A percentile compares a stretch with the other conserved stretches of the same genome.
These are phyloP conservation scores for Dissophora ornata DNA, from an alignment of 192 early-diverging fungal species.

Conservation along the genomic window DNA sequence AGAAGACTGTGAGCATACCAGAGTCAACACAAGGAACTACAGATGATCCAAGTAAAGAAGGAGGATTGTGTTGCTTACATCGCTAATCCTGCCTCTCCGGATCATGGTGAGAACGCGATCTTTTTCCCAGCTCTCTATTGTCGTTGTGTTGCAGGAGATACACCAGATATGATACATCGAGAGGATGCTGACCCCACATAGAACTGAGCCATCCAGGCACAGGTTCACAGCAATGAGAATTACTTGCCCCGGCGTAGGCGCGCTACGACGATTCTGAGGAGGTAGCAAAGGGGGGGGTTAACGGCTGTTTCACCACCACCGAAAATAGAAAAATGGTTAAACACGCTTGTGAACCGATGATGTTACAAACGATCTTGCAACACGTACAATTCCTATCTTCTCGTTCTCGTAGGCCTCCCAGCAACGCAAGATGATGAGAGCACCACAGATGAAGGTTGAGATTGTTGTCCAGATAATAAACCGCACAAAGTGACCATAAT, in stretches of 20 bases:
- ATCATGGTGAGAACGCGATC: slow-evolving; percentile 73
- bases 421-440: slow-evolving; percentile 65
- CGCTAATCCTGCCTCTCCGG: slow-evolving; percentile 66
- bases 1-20: too few relatives aligned
- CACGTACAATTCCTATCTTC: slow-evolving; percentile 30
- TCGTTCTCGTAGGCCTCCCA: slow-evolving; percentile 55
- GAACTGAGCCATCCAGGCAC: slow-evolving; percentile 73
- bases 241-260: slow-evolving; percentile 71
- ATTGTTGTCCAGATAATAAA: slow-evolving; percentile 79
- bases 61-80: slow-evolving; percentile 43
- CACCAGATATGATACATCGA: slow-evolving; percentile 79
- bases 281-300: not conserved
- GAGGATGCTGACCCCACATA: slow-evolving; percentile 77
- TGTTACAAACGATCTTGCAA: not conserved
- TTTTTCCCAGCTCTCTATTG: slow-evolving; percentile 87
- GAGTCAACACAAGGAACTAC: too few relatives aligned
- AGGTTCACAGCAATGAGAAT: slow-evolving; percentile 82
- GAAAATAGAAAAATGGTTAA: not conserved
- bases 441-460: slow-evolving; percentile 65
- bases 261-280: slow-evolving; percentile 30
- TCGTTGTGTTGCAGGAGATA: slow-evolving; percentile 76
- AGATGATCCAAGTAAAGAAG: too few relatives aligned
- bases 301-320: not conserved
- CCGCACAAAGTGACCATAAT: slow-evolving; percentile 82
- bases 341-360: too few relatives aligned